A percentile compares a stretch with the other conserved stretches of the same genome.
These are phyloP conservation scores for Solanum piurae DNA, from an alignment of 257 asterid species.

Conservation along the genomic window DNA sequence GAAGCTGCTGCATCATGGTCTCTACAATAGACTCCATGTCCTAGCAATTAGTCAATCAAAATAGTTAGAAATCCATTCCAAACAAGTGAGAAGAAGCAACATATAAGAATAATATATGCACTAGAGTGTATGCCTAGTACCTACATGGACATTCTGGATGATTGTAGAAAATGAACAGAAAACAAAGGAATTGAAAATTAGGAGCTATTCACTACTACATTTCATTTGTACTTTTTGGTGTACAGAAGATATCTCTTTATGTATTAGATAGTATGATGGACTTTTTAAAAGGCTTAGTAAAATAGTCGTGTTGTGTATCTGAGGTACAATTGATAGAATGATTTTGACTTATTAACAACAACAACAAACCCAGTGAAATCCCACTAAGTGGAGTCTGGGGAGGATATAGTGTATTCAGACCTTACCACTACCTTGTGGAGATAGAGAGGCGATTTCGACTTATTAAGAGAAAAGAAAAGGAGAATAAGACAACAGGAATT, in stretches of 20 bases:
- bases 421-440: no score
- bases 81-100: neutral
- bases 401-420: no score
- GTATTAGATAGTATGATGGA: neutral
- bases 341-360: no score
- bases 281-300: neutral
- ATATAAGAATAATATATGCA: neutral
- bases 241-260: neutral
- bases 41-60: conserved; percentile 18
- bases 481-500: neutral
- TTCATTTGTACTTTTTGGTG: neutral
- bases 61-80: neutral
- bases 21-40: conserved; percentile 90
- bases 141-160: neutral
- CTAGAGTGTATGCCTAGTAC: neutral
- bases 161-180: neutral
- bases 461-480: neutral
- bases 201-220: neutral
- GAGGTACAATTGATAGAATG: neutral
- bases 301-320: neutral
- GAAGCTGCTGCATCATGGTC: conserved; percentile 96
- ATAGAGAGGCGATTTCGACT: neutral
- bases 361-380: no score
- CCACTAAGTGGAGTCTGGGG: no score
- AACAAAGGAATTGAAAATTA: neutral